Evolutionary conservation across 2,329 filamentous ascomycete genomes (phyloP).

Genomic region (Diaporthe vexans): DNA sequence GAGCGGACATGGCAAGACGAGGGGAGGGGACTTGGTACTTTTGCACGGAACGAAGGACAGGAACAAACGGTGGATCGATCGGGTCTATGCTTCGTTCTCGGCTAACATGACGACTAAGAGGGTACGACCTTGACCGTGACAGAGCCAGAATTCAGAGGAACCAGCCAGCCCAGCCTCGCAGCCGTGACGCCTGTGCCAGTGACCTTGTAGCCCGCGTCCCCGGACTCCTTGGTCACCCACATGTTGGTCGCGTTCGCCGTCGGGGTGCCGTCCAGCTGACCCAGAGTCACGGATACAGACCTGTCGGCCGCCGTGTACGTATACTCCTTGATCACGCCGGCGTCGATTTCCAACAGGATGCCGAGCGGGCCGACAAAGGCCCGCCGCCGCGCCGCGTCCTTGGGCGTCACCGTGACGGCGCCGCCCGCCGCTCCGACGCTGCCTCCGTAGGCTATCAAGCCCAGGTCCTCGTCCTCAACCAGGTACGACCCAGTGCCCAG

Average conservation of each 20-base stretch:
- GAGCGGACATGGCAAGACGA: too few relatives aligned
- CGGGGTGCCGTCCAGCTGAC: conserved; percentile 49
- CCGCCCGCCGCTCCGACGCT: conserved; percentile 46
- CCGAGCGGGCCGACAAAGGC: conserved; percentile 64
- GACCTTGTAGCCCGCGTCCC: conserved; percentile 46
- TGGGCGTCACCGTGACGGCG: conserved; percentile 54
- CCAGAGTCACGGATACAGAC: conserved; percentile 49
- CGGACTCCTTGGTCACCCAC: conserved; percentile 53
- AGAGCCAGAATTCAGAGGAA: conserved; percentile 46
- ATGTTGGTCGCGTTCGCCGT: conserved; percentile 49
- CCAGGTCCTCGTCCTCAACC: conserved; percentile 58
- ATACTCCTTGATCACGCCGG: conserved; percentile 58
- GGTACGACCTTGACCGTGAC: conserved; percentile 42
- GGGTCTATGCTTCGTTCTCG: neutral
- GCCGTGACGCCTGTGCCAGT: conserved; percentile 43
- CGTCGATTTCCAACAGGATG: conserved; percentile 57
- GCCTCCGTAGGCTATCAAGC: conserved; percentile 65
- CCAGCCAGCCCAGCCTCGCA: conserved; percentile 48
- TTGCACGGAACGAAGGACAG: neutral
- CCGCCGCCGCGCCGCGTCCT: conserved; percentile 61
- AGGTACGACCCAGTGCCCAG: conserved; percentile 66
- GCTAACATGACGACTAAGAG: neutral
- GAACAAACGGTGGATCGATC: neutral
- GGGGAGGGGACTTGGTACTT: neutral
- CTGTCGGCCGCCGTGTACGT: conserved; percentile 49